Evolutionary conservation across 2,329 filamentous ascomycete species (phyloP).

Genomic region (Malbranchea zuffiana): DNA sequence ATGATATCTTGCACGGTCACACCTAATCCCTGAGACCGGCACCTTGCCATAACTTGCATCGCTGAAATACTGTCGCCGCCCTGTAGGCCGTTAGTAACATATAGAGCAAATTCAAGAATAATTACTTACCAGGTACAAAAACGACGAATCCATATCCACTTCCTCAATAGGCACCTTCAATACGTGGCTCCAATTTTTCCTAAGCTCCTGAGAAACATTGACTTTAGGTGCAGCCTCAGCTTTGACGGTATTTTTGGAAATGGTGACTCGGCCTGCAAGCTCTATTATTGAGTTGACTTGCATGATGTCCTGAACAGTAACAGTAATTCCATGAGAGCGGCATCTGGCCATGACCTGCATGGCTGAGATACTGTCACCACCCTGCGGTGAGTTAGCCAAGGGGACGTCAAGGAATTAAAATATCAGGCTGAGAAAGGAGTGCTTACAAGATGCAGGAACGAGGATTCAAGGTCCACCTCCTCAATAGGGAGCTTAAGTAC

Average conservation of each 20-base stretch:
- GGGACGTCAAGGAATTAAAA: constrained; percentile 9
- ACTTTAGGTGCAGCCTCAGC: constrained; percentile 3
- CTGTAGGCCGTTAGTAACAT: constrained; percentile 10
- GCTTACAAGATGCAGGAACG: constrained; percentile 22
- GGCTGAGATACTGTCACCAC: constrained; percentile 23
- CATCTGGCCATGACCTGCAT: constrained; percentile 19
- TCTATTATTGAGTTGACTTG: constrained; percentile 12
- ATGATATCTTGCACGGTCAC: constrained; percentile 17
- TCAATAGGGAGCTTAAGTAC: constrained; percentile 16
- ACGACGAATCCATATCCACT: constrained; percentile 20
- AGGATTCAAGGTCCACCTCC: constrained; percentile 17
- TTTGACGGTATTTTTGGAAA: constrained; percentile 1
- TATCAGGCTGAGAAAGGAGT: neutral
- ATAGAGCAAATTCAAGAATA: constrained; percentile 6
- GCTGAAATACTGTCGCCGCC: constrained; percentile 24
- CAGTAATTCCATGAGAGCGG: constrained; percentile 13
- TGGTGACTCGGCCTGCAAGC: constrained; percentile 6
- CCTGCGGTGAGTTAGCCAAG: constrained; percentile 13
- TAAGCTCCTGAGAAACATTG: constrained; percentile 9
- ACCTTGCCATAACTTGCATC: constrained; percentile 19
- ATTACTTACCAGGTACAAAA: constrained; percentile 20
- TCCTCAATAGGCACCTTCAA: constrained; percentile 15
- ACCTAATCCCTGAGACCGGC: constrained; percentile 13
- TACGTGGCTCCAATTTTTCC: constrained; percentile 17
- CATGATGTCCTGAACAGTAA: constrained; percentile 17